Conservation (phyloP, 108 stramenopile species). For the Cyclostephanos tholiformis region DNA sequence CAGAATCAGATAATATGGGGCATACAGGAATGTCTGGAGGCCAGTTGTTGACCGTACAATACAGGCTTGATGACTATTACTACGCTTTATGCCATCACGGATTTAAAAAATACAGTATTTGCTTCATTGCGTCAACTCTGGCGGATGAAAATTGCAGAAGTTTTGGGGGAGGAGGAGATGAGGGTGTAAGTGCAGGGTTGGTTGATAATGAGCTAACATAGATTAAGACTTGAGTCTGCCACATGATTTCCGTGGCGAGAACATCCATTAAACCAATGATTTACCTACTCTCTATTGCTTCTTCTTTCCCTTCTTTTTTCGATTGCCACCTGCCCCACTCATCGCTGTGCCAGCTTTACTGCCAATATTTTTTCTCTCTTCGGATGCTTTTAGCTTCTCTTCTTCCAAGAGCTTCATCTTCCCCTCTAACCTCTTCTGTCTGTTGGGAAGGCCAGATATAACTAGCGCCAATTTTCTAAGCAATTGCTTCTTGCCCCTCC, state of each 20-base stretch:
- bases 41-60: too few species aligned
- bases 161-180: background rate
- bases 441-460: conserved; percentile 54
- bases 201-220: background rate
- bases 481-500: conserved; percentile 50
- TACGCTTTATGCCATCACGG: too few species aligned
- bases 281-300: too few species aligned
- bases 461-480: conserved; percentile 57
- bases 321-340: conserved; percentile 13
- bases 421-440: conserved; percentile 52
- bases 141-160: background rate
- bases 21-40: too few species aligned
- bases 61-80: too few species aligned
- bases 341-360: conserved; percentile 5
- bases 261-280: background rate
- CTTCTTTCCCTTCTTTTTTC: conserved; percentile 50
- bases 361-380: conserved; percentile 17
- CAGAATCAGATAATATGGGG: too few species aligned
- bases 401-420: conserved; percentile 20
- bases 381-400: conserved; percentile 18
- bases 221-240: background rate
- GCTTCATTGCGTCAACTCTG: background rate
- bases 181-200: background rate
- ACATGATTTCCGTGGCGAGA: too few species aligned
- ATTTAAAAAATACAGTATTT: background rate